Conservation (phyloP, 768 basidiomycete species). For the Lactarius hengduanensis region DNA sequence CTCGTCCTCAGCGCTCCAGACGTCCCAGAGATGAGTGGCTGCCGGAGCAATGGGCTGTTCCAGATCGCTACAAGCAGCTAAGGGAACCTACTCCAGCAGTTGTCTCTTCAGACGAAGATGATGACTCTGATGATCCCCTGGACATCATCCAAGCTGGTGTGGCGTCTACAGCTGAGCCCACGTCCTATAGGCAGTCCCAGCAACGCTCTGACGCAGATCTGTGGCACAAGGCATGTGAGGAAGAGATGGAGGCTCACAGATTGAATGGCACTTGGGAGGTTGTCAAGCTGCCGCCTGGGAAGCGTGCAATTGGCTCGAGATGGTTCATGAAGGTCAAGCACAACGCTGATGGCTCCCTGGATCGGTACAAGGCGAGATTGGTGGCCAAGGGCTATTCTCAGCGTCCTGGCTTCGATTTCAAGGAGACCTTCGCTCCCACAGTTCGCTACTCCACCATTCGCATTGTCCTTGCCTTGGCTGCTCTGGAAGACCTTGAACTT, state of each 20-base stretch:
- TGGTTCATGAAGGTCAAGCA: not conserved
- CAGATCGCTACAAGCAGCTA: not conserved
- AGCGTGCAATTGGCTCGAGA: conserved; percentile 6
- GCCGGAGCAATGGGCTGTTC: not conserved
- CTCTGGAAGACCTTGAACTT: not conserved
- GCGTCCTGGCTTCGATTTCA: not conserved
- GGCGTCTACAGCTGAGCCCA: not conserved
- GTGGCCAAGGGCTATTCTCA: too few relatives aligned
- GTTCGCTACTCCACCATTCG: not conserved
- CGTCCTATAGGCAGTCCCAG: not conserved
- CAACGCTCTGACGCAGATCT: not conserved
- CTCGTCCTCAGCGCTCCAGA: not conserved
- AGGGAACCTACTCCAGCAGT: not conserved
- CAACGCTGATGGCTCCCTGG: too few relatives aligned
- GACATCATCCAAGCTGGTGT: not conserved
- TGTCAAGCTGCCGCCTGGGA: not conserved
- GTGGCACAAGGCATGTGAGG: not conserved
- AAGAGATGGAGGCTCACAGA: conserved; percentile 12
- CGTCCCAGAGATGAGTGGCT: not conserved
- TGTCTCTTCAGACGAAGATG: not conserved
- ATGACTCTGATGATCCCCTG: not conserved
- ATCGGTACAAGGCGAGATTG: too few relatives aligned
- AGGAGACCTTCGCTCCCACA: not conserved
- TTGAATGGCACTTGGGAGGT: not conserved
- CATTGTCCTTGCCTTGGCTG: not conserved